Evolutionary conservation across 73 alveolate species (phyloP).

Genomic region (Paramecium biaurelia): DNA sequence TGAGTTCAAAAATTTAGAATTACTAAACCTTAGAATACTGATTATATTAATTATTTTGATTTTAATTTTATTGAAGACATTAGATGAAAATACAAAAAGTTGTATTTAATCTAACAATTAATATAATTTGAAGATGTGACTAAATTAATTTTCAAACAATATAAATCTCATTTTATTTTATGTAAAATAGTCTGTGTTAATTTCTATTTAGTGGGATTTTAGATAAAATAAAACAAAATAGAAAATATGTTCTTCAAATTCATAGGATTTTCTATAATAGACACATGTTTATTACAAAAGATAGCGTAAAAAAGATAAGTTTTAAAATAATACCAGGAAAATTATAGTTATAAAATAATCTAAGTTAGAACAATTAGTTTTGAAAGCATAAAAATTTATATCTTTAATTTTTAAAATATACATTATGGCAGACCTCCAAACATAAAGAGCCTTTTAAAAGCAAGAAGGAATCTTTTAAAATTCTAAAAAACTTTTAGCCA

Average conservation of each 20-base stretch:
- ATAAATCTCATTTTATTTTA: too few relatives aligned
- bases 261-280: too few relatives aligned
- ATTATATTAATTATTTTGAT: neutral
- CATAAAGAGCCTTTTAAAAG: slow-evolving; percentile 90
- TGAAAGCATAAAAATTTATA: slow-evolving; percentile 20
- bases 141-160: too few relatives aligned
- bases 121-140: too few relatives aligned
- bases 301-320: neutral
- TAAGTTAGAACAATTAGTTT: neutral
- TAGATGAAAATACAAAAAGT: neutral
- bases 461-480: slow-evolving; percentile 87
- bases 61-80: neutral
- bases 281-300: neutral
- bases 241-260: too few relatives aligned
- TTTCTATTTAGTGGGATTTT: too few relatives aligned
- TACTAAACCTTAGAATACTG: neutral
- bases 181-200: too few relatives aligned
- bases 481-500: slow-evolving; percentile 79
- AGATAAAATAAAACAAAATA: too few relatives aligned
- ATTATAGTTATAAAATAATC: neutral
- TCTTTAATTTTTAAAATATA: slow-evolving; percentile 1
- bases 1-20: neutral
- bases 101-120: too few relatives aligned
- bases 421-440: slow-evolving; percentile 64
- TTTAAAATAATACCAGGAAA: neutral